These are phyloP conservation scores for Myochromella boudieri DNA, from an alignment of 768 basidiomycete species.

Conservation along the genomic window DNA sequence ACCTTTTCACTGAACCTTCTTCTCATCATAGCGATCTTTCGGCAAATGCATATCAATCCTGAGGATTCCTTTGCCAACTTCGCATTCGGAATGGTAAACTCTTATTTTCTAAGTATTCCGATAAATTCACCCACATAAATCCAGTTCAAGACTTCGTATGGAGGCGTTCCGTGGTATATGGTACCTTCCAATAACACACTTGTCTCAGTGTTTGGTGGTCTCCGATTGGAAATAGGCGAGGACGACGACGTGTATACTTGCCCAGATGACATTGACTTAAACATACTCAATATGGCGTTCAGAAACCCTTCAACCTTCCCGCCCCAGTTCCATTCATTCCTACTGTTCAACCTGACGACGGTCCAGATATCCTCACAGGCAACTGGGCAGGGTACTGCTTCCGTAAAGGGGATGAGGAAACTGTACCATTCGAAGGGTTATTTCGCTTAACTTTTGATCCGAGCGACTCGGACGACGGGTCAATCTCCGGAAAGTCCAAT, in stretches of 20 bases:
- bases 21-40: conserved; percentile 3
- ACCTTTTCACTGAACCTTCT: no score
- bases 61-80: conserved; percentile 1
- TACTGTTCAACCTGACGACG: not conserved
- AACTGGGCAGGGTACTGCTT: conserved; percentile 2
- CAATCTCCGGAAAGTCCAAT: not conserved
- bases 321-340: not conserved
- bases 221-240: not conserved
- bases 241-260: not conserved
- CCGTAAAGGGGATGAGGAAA: not conserved
- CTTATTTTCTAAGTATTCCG: not conserved
- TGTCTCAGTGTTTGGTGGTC: not conserved
- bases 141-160: conserved; percentile 1
- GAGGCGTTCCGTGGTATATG: not conserved
- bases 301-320: not conserved
- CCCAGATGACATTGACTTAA: not conserved
- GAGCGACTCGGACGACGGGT: not conserved
- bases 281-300: not conserved
- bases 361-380: not conserved
- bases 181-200: not conserved
- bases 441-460: not conserved
- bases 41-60: conserved; percentile 2
- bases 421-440: not conserved
- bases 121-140: not conserved
- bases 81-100: conserved; percentile 6